A percentile compares a stretch with the other conserved stretches of the same genome.
phyloP scores from a whole-genome alignment of 2,329 filamentous ascomycete genomes.

The Trichoderma sp. region DNA sequence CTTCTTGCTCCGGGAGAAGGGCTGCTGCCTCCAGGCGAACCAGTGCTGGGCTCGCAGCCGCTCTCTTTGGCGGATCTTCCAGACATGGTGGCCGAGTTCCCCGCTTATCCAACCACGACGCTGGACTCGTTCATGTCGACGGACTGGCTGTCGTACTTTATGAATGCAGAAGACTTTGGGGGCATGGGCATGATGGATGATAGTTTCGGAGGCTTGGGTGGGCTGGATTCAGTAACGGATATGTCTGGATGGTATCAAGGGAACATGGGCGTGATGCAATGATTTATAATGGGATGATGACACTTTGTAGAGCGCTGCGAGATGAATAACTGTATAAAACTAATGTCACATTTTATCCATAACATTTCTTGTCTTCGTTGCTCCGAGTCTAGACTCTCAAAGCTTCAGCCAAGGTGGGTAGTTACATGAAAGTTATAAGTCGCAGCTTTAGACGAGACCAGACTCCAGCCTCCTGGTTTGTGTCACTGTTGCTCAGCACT shows the following conservation, averaged over 20 bases:
- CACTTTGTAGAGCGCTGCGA: background rate
- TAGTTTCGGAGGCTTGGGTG: background rate
- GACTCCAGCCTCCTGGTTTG: background rate
- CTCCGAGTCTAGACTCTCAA: background rate
- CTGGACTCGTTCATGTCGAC: conserved; percentile 18
- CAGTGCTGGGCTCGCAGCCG: background rate
- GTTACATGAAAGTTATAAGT: too few species aligned
- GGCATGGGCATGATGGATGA: conserved; percentile 16
- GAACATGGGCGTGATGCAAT: conserved; percentile 2
- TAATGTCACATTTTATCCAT: background rate
- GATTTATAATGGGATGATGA: background rate
- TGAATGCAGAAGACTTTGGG: conserved; percentile 19
- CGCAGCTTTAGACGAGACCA: too few species aligned
- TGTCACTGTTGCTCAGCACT: background rate
- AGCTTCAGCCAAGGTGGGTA: too few species aligned
- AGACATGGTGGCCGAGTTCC: conserved; percentile 9
- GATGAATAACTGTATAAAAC: background rate
- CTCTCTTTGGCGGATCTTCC: background rate
- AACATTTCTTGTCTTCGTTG: background rate
- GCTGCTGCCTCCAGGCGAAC: background rate
- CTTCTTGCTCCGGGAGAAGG: background rate
- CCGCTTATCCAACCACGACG: conserved; percentile 1
- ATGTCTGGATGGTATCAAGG: conserved; percentile 14
- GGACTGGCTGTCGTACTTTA: conserved; percentile 21
- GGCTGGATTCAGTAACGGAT: background rate